Evolutionary conservation across 1,139 yeast genomes (phyloP).

Genomic region (Saccharomyces pastorianus): DNA sequence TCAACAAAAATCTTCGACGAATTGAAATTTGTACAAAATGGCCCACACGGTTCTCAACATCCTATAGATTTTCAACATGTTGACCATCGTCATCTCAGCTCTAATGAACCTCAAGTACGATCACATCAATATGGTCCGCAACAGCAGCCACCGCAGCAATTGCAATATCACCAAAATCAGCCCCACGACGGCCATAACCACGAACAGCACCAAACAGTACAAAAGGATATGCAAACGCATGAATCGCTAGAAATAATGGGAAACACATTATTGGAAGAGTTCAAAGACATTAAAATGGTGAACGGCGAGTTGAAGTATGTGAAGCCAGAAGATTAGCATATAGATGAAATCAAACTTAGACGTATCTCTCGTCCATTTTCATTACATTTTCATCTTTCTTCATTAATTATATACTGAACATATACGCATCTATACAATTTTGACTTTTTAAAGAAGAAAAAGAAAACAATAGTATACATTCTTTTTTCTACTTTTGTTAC

Average conservation of each 20-base stretch:
- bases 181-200: background rate
- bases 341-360: background rate
- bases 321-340: background rate
- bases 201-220: background rate
- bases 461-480: background rate
- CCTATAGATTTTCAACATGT: background rate
- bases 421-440: background rate
- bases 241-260: constrained; percentile 11
- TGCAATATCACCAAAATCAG: background rate
- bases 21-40: background rate
- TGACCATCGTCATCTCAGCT: background rate
- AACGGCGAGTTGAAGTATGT: constrained; percentile 6
- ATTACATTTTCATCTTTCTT: background rate
- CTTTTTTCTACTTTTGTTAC: background rate
- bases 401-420: background rate
- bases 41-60: background rate
- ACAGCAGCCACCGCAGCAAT: background rate
- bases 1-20: background rate
- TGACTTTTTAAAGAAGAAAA: background rate
- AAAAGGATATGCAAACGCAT: background rate
- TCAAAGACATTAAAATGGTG: constrained; percentile 6
- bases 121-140: background rate
- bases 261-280: constrained; percentile 7
- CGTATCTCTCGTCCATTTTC: background rate
- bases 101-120: background rate